Base-by-base conservation (phyloP, 192 early-diverging fungal genomes). In the Podila minutissima region DNA sequence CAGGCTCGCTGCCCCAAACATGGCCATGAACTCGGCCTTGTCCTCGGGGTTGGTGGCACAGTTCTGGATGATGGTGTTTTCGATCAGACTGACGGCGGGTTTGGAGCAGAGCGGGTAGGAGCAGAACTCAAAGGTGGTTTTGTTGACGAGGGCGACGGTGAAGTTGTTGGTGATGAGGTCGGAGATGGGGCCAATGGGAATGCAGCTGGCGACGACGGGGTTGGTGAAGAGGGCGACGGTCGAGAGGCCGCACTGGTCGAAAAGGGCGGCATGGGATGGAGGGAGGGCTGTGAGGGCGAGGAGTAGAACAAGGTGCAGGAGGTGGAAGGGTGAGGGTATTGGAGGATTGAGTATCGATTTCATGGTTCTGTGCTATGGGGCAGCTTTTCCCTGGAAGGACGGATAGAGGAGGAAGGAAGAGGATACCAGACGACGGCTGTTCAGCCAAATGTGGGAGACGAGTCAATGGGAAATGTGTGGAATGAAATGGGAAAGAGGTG, bases 1-100 rank as follows among this genome's bases (percentile, higher is more conserved):
- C 5, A 79, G 55, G 5, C 69, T 62, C n/a, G 61, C 50, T 0
- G 69, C 31, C 1, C 60, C 66, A 57, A 66, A 79, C 2, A 79
- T 11, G 49, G 28, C 50, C 26, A 59, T 31, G 50, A 57, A 58
- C 0, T 26, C 49, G 3, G 33, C 65, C 4, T 48, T 11, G 7
- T 79, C 76, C 2, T 79, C 70, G 0, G 70, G 48, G 0, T 48
- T 6, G 2, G 58, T 17, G 55, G 41, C 53, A 59, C 76, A 79
- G 66, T 79, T 79, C 49, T 79, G 76, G 31, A 62, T 31, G 22
- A 79, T 37, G 2, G 76, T 79, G 29, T 72, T 79, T 26, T 79
- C 76, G 38, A 79, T 72, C 41, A 79, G 37, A 3, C 51, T 29
- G 8, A 79, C 76, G 9, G 65, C 62, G 6, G 50, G 0, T n/a